Conservation (phyloP, 2,329 filamentous ascomycete species). For the Botrytis galanthina region DNA sequence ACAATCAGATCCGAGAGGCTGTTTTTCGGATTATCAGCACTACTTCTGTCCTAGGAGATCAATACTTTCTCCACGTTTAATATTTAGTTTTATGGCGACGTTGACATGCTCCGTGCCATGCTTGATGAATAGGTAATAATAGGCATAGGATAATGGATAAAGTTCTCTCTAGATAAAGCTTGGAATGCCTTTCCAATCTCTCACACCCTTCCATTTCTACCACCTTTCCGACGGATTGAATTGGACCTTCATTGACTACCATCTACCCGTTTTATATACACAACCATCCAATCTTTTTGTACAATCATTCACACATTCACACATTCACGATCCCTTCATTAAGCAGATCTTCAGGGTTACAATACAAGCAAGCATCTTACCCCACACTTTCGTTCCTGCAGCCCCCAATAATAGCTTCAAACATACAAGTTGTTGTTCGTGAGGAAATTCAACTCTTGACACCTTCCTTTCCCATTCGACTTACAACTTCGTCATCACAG, state of each 20-base stretch:
- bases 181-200: neutral
- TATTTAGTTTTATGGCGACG: neutral
- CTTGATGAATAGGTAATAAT: neutral
- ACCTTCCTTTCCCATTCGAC: neutral
- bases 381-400: constrained; percentile 31
- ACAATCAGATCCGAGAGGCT: constrained; percentile 2
- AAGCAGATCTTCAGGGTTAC: constrained; percentile 3
- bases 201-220: neutral
- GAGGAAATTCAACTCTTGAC: neutral
- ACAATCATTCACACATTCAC: constrained; percentile 7
- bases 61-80: constrained; percentile 20
- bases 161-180: constrained; percentile 4
- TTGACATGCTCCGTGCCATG: constrained; percentile 18
- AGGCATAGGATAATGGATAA: neutral
- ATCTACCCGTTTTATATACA: neutral
- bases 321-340: neutral
- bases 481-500: neutral
- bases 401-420: constrained; percentile 13
- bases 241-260: neutral
- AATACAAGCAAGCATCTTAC: constrained; percentile 24
- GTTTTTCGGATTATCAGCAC: neutral
- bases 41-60: constrained; percentile 10
- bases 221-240: neutral
- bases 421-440: neutral
- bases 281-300: neutral